Conservation (phyloP, 2,329 filamentous ascomycete genomes). For the Alternaria brassicicola region DNA sequence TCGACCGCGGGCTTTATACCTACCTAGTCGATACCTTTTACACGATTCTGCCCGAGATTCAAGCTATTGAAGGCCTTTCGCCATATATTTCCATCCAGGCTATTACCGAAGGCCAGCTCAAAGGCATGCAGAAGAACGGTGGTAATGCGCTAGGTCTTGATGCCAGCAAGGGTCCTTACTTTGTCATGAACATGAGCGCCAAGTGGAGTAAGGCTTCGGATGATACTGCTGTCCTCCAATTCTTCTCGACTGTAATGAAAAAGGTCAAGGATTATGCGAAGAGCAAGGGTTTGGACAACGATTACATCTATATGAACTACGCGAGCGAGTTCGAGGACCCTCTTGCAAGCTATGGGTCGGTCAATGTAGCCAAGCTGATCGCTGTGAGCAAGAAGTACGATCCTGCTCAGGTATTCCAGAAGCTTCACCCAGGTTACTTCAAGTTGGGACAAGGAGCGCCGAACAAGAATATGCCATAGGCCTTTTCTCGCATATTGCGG, state of each 20-base stretch:
- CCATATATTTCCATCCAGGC: conserved; percentile 31
- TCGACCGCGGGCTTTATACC: conserved; percentile 28
- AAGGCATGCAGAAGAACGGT: conserved; percentile 33
- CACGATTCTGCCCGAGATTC: conserved; percentile 11
- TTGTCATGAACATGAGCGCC: conserved; percentile 29
- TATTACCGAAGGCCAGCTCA: conserved; percentile 30
- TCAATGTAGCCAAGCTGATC: conserved; percentile 43
- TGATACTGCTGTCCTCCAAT: conserved; percentile 26
- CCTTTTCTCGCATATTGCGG: not conserved
- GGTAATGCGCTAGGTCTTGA: conserved; percentile 40
- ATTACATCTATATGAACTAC: conserved; percentile 54
- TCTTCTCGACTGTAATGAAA: conserved; percentile 25
- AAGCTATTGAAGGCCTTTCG: conserved; percentile 21
- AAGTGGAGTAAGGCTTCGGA: conserved; percentile 24
- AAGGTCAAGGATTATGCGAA: conserved; percentile 28
- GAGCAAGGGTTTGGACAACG: conserved; percentile 17
- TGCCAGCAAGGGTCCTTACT: conserved; percentile 22
- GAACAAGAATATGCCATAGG: conserved; percentile 6
- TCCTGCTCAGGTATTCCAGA: conserved; percentile 49
- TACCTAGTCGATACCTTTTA: conserved; percentile 32
- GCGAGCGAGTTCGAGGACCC: conserved; percentile 51
- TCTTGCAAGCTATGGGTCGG: conserved; percentile 41
- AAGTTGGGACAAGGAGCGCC: conserved; percentile 65
- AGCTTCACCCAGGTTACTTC: conserved; percentile 28
- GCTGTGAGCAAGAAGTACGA: conserved; percentile 49